Base-by-base conservation (phyloP, 2,329 filamentous ascomycete genomes). In the Alternaria angustiovoidea region DNA sequence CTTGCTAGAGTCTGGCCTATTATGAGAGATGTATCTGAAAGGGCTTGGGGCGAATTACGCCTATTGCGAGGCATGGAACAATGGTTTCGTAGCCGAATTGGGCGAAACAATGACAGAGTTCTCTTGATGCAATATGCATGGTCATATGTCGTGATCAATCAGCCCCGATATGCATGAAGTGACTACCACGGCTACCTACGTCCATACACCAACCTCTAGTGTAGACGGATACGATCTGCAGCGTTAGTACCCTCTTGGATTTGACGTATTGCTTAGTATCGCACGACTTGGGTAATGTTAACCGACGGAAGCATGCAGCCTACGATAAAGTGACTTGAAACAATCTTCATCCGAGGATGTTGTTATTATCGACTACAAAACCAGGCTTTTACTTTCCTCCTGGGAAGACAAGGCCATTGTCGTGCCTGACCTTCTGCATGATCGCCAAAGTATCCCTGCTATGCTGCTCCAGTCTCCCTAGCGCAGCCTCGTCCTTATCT, bases 321-420 rank as follows among this genome's bases (percentile, higher is more conserved):
- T 36, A 38, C 14, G 3, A n/a, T 24, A 1, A 8, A 42, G 7
- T 24, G 20, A 42, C 39, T 42, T 42, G 18, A 5, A 39, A 39
- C n/a, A 20, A 18, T 20, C n/a, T 20, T 39, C n/a, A 20, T 39
- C 36, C 8, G 36, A 18, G 7, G 4, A 7, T 36, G 30, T 24
- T 24, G 16, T n/a, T 28, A 26, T 24, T 26, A n/a, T 20, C 38
- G 4, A 22, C 46, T 48, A 34, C 4, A 1, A 54, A 7, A 5
- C 6, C 38, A 38, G 6, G 38, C 28, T 36, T 34, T 43, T 69
- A 70, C 51, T 62, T 66, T 26, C 69, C 71, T 9, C 59, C 68
- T 1, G 67, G 62, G 71, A 81, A 84, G 24, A 80, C 54, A 42
- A 84, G 72, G 2, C 79, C 79, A 68, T 80, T 81, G 48, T 81